Base-by-base conservation (phyloP, 805 yeast genomes). In the Cyberlindnera meyerae region DNA sequence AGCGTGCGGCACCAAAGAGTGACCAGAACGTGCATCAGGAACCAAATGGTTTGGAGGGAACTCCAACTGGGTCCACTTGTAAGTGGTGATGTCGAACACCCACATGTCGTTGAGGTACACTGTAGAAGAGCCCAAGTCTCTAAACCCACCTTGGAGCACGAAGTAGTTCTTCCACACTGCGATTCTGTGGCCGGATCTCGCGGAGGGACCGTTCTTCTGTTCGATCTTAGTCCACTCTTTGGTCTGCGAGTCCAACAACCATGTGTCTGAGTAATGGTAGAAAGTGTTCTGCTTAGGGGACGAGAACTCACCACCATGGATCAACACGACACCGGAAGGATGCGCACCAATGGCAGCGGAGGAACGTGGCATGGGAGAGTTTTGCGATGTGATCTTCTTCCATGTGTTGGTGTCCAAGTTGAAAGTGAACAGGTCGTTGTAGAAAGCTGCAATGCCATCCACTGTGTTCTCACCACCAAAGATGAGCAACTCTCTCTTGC, bases 221-320 rank as follows among this genome's bases (percentile, higher is more conserved):
- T 90, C 97, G 5, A 88, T 65, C 53, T 89, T 88, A 16, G 83
- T 70, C 97, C 97, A 90, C 60, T 88, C 96, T 52, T 84, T 87
- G 13, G 82, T 68, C 22, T 72, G 77, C 2, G 89, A 75, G 52
- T 93, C 97, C 42, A 90, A 65, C 31, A 90, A 70, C 98, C 98
- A 90, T 4, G 96, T 82, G 55, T 90, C 98, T 13, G 96, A 90
- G 58, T 86, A 90, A 61, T 90, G 98, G 58, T 93, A 93, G 61
- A 90, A 90, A 0, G 96, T 87, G 34, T 86, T 77, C 59, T 90
- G 98, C 52, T 90, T 90, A 4, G 97, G 97, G 12, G 95, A 84
- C 2, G 96, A 85, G 51, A 93, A 90, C 61, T 90, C 98, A 52
- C 98, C 98, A 33, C 97, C 98, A 63, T 87, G 93, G 68, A 90